Percentiles rank a stretch among this genome's conserved stretches.
Conservation (phyloP, 768 basidiomycete species). For the Lentinula sp. region DNA sequence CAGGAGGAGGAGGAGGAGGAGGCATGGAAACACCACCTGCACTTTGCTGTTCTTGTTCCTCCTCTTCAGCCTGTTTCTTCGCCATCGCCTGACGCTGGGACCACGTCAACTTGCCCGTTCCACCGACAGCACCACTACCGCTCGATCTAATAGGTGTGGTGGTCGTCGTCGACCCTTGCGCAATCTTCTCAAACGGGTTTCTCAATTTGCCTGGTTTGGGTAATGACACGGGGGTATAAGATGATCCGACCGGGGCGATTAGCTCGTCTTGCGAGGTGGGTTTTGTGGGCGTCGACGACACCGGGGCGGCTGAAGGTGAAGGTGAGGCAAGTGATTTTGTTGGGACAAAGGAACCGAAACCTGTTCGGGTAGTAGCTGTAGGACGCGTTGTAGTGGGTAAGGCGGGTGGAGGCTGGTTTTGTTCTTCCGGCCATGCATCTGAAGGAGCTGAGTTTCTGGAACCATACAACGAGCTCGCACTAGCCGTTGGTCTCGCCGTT, state of each 20-base stretch:
- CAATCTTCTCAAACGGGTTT: constrained; percentile 71
- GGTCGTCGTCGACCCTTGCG: constrained; percentile 31
- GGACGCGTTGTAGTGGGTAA: constrained; percentile 37
- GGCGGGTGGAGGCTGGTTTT: constrained; percentile 31
- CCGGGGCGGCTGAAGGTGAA: constrained; percentile 25
- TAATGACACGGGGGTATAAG: constrained; percentile 84
- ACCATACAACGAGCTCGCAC: constrained; percentile 38
- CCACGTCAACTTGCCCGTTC: constrained; percentile 85
- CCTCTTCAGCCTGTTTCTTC: constrained; percentile 81
- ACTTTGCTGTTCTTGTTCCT: constrained; percentile 28
- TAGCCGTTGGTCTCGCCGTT: constrained; percentile 32
- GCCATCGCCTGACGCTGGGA: constrained; percentile 88
- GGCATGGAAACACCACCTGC: no score
- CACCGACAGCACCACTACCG: constrained; percentile 11
- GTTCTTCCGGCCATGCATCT: constrained; percentile 58
- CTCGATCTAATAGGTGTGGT: constrained; percentile 12
- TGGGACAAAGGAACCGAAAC: neutral
- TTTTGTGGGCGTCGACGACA: constrained; percentile 51
- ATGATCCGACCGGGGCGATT: constrained; percentile 81
- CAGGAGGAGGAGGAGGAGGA: neutral
- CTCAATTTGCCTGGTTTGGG: constrained; percentile 81
- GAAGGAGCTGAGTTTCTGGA: constrained; percentile 35
- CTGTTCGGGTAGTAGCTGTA: constrained; percentile 27
- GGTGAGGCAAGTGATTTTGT: constrained; percentile 16
- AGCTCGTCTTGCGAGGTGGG: constrained; percentile 67